Percentiles rank a stretch among this genome's conserved stretches.
These are phyloP conservation scores for Tetrapisispora pingtungensis DNA, from an alignment of 805 yeast species.

Conservation along the genomic window DNA sequence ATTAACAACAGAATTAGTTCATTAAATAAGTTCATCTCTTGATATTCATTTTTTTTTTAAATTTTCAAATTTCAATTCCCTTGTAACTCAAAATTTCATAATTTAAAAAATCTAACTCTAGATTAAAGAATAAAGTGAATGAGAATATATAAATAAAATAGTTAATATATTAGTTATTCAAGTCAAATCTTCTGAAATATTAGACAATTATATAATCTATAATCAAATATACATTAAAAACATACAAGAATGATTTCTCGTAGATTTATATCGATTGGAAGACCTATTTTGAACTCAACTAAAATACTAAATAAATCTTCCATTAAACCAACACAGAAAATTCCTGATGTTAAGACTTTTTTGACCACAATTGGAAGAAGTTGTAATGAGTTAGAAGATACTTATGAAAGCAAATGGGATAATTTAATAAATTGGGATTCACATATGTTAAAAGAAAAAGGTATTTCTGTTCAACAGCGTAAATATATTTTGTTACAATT, in stretches of 20 bases:
- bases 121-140: too few species aligned
- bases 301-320: conserved; percentile 9
- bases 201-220: too few species aligned
- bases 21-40: background rate
- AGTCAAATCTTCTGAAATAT: too few species aligned
- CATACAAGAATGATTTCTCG: background rate
- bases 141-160: too few species aligned
- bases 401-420: conserved; percentile 60
- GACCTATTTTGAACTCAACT: background rate
- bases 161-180: too few species aligned
- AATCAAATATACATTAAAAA: background rate
- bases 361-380: conserved; percentile 72
- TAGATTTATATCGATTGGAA: background rate
- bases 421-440: conserved; percentile 51
- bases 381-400: conserved; percentile 56
- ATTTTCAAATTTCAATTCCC: background rate
- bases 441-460: conserved; percentile 55
- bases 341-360: conserved; percentile 67
- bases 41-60: background rate
- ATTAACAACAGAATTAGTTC: too few species aligned
- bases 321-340: conserved; percentile 42
- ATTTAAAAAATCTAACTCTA: too few species aligned
- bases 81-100: background rate
- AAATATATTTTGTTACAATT: conserved; percentile 66
- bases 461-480: conserved; percentile 64